Evolutionary conservation across 352 stramenopile genomes (phyloP).

Genomic region (Pythium myriotylum): DNA sequence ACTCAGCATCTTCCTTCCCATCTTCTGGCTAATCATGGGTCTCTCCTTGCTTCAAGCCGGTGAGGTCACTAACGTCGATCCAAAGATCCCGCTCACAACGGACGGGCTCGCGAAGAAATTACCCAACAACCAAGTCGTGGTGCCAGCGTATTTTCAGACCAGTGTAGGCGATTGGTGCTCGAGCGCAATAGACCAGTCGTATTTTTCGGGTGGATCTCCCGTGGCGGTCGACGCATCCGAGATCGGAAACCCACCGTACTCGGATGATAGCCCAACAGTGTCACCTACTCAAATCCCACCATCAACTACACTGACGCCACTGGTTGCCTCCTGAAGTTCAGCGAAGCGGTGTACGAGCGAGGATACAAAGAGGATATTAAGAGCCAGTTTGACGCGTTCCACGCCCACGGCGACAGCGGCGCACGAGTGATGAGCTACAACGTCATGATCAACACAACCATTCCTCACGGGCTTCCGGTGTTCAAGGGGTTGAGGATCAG

Average conservation of each 20-base stretch:
- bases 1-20: conserved; percentile 56
- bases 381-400: conserved; percentile 38
- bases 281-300: conserved; percentile 24
- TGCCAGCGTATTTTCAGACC: conserved; percentile 20
- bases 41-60: conserved; percentile 49
- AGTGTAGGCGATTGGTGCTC: conserved; percentile 19
- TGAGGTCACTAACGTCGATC: conserved; percentile 42
- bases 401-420: conserved; percentile 22
- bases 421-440: conserved; percentile 34
- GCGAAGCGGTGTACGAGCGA: conserved; percentile 31
- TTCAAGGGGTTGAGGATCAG: conserved; percentile 40
- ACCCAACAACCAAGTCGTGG: neutral
- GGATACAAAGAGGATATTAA: conserved; percentile 21
- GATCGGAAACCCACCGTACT: conserved; percentile 27
- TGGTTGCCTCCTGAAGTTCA: conserved; percentile 35
- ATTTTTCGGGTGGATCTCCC: conserved; percentile 8
- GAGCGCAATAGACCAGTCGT: conserved; percentile 1
- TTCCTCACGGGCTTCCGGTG: conserved; percentile 22
- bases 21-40: conserved; percentile 57
- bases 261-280: conserved; percentile 20
- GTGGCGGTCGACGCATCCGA: neutral
- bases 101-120: conserved; percentile 10
- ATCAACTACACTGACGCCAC: conserved; percentile 30
- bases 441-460: conserved; percentile 39
- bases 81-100: conserved; percentile 36